Evolutionary conservation across 2,329 filamentous ascomycete genomes (phyloP).

Genomic region (Beauveria medogensis): DNA sequence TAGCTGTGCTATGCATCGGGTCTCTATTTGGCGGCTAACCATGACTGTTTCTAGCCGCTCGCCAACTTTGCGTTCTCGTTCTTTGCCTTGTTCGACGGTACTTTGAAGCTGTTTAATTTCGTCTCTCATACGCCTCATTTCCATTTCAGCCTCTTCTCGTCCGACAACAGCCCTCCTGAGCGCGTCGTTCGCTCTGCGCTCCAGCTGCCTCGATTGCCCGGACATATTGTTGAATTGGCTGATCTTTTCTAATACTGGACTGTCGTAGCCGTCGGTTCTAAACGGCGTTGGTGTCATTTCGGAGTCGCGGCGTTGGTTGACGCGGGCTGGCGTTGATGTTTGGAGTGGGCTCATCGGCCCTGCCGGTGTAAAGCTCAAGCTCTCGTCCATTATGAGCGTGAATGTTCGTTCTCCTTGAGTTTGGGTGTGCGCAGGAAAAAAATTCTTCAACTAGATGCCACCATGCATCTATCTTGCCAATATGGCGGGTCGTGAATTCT

Average conservation of each 20-base stretch:
- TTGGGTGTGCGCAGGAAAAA: not conserved
- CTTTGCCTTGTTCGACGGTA: slow-evolving; percentile 56
- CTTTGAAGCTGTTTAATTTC: slow-evolving; percentile 48
- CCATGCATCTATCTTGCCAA: slow-evolving; percentile 5
- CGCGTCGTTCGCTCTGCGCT: slow-evolving; percentile 57
- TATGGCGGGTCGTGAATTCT: not conserved
- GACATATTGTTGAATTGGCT: slow-evolving; percentile 66
- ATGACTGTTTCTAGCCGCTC: slow-evolving; percentile 62
- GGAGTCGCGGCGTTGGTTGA: slow-evolving; percentile 40
- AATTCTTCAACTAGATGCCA: not conserved
- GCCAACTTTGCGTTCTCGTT: slow-evolving; percentile 57
- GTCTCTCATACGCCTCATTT: slow-evolving; percentile 55
- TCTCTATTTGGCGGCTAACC: slow-evolving; percentile 40
- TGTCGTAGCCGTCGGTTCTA: slow-evolving; percentile 40
- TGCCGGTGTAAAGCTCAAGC: slow-evolving; percentile 36
- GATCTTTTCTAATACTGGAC: slow-evolving; percentile 58
- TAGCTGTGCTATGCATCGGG: slow-evolving; percentile 5
- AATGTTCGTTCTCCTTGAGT: not conserved
- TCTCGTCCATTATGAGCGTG: not conserved
- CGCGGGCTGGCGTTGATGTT: slow-evolving; percentile 54
- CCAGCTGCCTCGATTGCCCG: slow-evolving; percentile 50
- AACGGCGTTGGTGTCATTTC: slow-evolving; percentile 29
- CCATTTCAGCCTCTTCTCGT: slow-evolving; percentile 63
- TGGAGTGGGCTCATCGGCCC: slow-evolving; percentile 50
- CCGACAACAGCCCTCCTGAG: slow-evolving; percentile 59